These are phyloP conservation scores for Cyberlindnera veronae DNA, from an alignment of 805 yeast genomes.

Conservation along the genomic window DNA sequence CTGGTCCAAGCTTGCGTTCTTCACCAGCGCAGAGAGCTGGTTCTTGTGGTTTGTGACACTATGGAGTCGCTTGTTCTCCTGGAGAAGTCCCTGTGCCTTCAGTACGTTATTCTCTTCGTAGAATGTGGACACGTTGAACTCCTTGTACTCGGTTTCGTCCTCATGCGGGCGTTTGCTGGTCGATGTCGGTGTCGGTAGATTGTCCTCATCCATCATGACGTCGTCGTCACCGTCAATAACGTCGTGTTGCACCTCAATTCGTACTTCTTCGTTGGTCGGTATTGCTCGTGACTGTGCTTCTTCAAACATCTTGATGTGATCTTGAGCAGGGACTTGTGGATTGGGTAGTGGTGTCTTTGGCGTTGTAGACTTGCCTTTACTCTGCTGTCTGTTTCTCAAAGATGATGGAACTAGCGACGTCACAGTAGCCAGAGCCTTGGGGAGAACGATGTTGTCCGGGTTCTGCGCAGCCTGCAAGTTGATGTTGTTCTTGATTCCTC, in stretches of 20 bases:
- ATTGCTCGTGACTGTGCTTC: constrained; percentile 2
- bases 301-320: neutral
- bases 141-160: constrained; percentile 12
- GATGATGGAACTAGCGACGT: constrained; percentile 25
- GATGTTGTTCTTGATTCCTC: constrained; percentile 16
- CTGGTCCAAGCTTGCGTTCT: constrained; percentile 25
- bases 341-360: neutral
- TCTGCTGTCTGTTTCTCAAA: constrained; percentile 13
- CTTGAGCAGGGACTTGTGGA: neutral
- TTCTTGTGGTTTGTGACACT: constrained; percentile 23
- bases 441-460: constrained; percentile 20
- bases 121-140: constrained; percentile 22
- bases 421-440: constrained; percentile 11
- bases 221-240: constrained; percentile 5
- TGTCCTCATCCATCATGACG: neutral
- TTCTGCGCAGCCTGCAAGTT: constrained; percentile 14
- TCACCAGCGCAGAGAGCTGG: constrained; percentile 26
- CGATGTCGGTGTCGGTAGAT: neutral
- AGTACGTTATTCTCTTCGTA: constrained; percentile 23
- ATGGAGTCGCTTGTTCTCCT: constrained; percentile 23
- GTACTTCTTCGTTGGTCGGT: neutral
- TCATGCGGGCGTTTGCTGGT: constrained; percentile 8
- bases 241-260: too few relatives aligned
- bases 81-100: constrained; percentile 21
- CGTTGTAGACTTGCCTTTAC: neutral